phyloP scores from a whole-genome alignment of 352 stramenopile genomes.

The Ophiocytium majus region DNA sequence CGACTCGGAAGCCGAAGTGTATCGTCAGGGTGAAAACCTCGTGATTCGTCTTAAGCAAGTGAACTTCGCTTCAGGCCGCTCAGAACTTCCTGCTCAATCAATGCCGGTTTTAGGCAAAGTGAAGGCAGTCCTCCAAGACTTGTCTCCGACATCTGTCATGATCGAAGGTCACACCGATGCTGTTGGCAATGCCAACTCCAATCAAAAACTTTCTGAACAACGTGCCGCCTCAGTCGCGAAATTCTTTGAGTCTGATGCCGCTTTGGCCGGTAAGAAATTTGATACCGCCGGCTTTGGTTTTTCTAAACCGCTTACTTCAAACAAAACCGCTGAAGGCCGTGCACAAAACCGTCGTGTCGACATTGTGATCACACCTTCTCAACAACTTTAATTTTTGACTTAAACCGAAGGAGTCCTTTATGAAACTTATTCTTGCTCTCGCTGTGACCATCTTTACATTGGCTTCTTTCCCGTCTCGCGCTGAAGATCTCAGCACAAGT shows the following conservation, averaged over 20 bases:
- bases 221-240: neutral
- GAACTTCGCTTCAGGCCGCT: conserved; percentile 8
- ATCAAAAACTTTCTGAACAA: neutral
- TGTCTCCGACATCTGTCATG: neutral
- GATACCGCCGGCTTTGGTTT: neutral
- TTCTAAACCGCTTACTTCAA: conserved; percentile 7
- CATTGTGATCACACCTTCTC: conserved; percentile 9
- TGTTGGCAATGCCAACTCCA: neutral
- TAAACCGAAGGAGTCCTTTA: too few relatives aligned
- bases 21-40: conserved; percentile 1
- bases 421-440: too few relatives aligned
- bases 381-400: too few relatives aligned
- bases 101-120: conserved; percentile 9
- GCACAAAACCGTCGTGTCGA: conserved; percentile 6
- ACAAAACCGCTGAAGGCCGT: neutral
- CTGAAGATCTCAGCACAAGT: too few relatives aligned
- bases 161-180: neutral
- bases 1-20: neutral
- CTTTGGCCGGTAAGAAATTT: neutral
- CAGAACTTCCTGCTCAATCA: neutral
- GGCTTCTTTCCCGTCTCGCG: too few relatives aligned
- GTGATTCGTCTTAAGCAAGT: conserved; percentile 17
- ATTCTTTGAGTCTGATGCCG: neutral
- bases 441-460: too few relatives aligned
- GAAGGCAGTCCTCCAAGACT: conserved; percentile 3